Conservation (phyloP, 2,329 filamentous ascomycete species). For the Neofusicoccum cordaticola region DNA sequence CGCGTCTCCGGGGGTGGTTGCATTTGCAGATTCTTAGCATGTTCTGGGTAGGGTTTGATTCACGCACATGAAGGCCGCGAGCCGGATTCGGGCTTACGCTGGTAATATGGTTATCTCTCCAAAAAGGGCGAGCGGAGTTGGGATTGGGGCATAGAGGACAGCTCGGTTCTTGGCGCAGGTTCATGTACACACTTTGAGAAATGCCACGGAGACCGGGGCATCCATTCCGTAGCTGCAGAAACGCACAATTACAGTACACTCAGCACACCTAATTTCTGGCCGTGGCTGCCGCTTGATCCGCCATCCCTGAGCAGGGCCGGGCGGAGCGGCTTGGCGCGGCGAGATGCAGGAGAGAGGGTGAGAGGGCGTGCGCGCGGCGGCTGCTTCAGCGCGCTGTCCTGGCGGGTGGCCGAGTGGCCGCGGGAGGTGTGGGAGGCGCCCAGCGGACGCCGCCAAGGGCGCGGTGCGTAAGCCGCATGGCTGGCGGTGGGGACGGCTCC, state of each 20-base stretch:
- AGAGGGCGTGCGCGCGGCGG: background rate
- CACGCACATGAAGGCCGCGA: background rate
- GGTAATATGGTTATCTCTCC: slow-evolving; percentile 12
- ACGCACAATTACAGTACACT: background rate
- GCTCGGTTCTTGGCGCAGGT: slow-evolving; percentile 3
- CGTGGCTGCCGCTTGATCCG: background rate
- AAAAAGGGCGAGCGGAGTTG: slow-evolving; percentile 16
- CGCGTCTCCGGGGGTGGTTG: background rate
- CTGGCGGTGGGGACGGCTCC: background rate
- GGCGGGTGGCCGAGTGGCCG: background rate
- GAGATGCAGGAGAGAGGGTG: background rate
- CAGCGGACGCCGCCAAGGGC: background rate
- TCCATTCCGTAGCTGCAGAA: background rate
- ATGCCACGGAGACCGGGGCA: background rate
- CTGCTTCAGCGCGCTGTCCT: no score
- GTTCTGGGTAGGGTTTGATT: background rate
- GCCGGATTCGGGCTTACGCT: slow-evolving; percentile 12
- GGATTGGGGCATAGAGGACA: slow-evolving; percentile 10
- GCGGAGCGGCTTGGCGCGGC: background rate
- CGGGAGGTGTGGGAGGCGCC: background rate
- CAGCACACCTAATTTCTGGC: background rate
- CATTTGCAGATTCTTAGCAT: background rate
- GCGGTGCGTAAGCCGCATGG: slow-evolving; percentile 7
- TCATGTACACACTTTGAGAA: background rate
- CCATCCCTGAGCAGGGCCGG: background rate